phyloP scores from a whole-genome alignment of 768 basidiomycete species.

The Suillus clintonianus region DNA sequence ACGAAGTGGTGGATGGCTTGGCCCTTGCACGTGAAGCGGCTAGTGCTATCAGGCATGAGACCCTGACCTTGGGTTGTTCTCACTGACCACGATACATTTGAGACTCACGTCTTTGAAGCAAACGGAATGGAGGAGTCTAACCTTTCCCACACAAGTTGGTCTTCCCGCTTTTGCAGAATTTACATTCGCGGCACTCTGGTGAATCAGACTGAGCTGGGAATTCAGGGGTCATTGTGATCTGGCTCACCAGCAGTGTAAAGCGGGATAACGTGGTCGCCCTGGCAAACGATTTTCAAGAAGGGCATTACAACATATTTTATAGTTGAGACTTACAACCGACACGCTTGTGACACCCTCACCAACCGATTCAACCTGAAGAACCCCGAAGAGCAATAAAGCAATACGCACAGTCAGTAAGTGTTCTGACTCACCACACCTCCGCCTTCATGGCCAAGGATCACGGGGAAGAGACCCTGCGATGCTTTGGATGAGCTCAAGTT shows the following conservation, averaged over 20 bases:
- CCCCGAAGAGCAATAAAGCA: neutral
- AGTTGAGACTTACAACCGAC: slow-evolving; percentile 43
- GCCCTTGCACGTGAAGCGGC: slow-evolving; percentile 89
- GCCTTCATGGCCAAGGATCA: slow-evolving; percentile 94
- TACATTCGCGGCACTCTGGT: slow-evolving; percentile 91
- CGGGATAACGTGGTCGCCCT: slow-evolving; percentile 97
- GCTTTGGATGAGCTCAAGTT: slow-evolving; percentile 9
- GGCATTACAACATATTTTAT: neutral
- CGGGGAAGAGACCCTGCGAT: slow-evolving; percentile 80
- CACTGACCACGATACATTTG: slow-evolving; percentile 45
- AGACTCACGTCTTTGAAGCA: neutral
- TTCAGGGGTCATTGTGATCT: neutral
- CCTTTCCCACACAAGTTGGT: slow-evolving; percentile 98
- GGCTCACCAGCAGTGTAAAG: slow-evolving; percentile 87
- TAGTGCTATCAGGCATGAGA: slow-evolving; percentile 88
- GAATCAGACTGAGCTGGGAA: slow-evolving; percentile 1
- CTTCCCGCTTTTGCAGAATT: slow-evolving; percentile 98
- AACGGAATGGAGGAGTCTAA: slow-evolving; percentile 26
- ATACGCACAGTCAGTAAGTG: neutral
- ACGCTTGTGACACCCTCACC: slow-evolving; percentile 92
- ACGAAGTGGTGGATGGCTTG: slow-evolving; percentile 91
- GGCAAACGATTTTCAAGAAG: slow-evolving; percentile 1
- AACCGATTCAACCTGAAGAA: slow-evolving; percentile 85
- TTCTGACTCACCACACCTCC: slow-evolving; percentile 72
- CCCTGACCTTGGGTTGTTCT: slow-evolving; percentile 93